Percentiles rank a stretch among this genome's conserved stretches.
Conservation (phyloP, 352 stramenopile species). For the Globisporangium perplexum region DNA sequence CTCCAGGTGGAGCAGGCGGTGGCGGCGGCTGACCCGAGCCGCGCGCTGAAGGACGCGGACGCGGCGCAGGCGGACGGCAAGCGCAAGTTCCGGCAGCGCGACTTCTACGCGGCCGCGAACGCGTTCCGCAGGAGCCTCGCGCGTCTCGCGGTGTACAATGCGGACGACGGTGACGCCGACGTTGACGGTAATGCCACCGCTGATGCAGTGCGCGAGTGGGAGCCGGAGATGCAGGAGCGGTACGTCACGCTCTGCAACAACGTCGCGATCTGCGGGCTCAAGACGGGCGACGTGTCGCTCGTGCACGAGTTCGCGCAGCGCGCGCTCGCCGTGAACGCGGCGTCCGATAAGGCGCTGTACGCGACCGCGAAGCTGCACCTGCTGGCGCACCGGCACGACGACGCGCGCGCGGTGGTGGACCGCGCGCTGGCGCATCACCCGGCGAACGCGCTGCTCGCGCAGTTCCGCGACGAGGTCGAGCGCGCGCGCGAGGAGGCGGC, state of each 20-base stretch:
- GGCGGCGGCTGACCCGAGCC: slow-evolving; percentile 15
- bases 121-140: slow-evolving; percentile 51
- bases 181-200: too few species aligned
- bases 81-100: slow-evolving; percentile 49
- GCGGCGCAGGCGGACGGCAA: slow-evolving; percentile 52
- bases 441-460: slow-evolving; percentile 39
- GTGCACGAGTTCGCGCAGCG: slow-evolving; percentile 56
- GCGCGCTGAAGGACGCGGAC: slow-evolving; percentile 36
- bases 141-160: slow-evolving; percentile 30
- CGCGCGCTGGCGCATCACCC: slow-evolving; percentile 33
- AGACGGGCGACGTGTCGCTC: slow-evolving; percentile 41
- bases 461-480: slow-evolving; percentile 45
- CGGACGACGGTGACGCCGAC: slow-evolving; percentile 43
- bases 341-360: slow-evolving; percentile 62
- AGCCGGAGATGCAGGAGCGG: slow-evolving; percentile 28
- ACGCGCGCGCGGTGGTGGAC: slow-evolving; percentile 32
- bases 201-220: slow-evolving; percentile 31
- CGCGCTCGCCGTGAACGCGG: slow-evolving; percentile 39
- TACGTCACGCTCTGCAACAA: slow-evolving; percentile 77
- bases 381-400: slow-evolving; percentile 52
- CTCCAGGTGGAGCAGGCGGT: slow-evolving; percentile 1
- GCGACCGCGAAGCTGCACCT: slow-evolving; percentile 57
- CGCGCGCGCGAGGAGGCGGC: slow-evolving; percentile 21
- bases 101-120: slow-evolving; percentile 65
- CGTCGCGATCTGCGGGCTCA: slow-evolving; percentile 71